Conservation (phyloP, 495 filamentous ascomycete species). For the Neurospora cerealis region DNA sequence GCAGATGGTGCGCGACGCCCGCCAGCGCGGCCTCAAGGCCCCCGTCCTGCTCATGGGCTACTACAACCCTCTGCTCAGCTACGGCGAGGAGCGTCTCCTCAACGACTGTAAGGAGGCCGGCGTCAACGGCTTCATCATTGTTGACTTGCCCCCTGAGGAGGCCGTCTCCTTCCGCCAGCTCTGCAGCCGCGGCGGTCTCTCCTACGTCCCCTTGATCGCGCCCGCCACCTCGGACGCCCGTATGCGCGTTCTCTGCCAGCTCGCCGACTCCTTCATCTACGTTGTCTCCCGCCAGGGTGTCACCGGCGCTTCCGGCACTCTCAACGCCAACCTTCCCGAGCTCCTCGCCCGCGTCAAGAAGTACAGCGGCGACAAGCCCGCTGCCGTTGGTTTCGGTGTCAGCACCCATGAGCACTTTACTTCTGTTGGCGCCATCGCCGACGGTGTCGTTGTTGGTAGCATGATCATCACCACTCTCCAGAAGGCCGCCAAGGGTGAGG, state of each 20-base stretch:
- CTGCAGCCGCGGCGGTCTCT: constrained; percentile 70
- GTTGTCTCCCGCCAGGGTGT: constrained; percentile 97
- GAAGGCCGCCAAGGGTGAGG: constrained; percentile 57
- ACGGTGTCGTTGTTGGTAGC: constrained; percentile 96
- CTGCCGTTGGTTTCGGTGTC: constrained; percentile 90
- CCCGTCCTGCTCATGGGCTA: constrained; percentile 97
- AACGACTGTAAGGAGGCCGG: constrained; percentile 76
- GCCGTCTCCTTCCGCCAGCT: constrained; percentile 81
- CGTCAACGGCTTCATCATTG: constrained; percentile 95
- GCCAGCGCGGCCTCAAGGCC: constrained; percentile 61
- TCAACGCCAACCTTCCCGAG: constrained; percentile 70
- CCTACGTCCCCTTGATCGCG: constrained; percentile 91
- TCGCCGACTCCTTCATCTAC: constrained; percentile 98
- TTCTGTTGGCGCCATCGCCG: constrained; percentile 69
- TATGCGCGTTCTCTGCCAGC: constrained; percentile 91
- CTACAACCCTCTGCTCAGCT: constrained; percentile 89
- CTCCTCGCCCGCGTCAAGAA: constrained; percentile 79
- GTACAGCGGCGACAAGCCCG: constrained; percentile 81
- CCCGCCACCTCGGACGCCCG: constrained; percentile 85
- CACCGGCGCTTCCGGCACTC: constrained; percentile 75
- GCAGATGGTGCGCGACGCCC: constrained; percentile 67
- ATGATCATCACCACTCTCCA: constrained; percentile 78
- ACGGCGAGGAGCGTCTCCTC: constrained; percentile 84
- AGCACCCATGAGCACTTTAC: constrained; percentile 92
- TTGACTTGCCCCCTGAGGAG: constrained; percentile 95